phyloP scores from a whole-genome alignment of 2,329 filamentous ascomycete species.

The Fusarium sp. region DNA sequence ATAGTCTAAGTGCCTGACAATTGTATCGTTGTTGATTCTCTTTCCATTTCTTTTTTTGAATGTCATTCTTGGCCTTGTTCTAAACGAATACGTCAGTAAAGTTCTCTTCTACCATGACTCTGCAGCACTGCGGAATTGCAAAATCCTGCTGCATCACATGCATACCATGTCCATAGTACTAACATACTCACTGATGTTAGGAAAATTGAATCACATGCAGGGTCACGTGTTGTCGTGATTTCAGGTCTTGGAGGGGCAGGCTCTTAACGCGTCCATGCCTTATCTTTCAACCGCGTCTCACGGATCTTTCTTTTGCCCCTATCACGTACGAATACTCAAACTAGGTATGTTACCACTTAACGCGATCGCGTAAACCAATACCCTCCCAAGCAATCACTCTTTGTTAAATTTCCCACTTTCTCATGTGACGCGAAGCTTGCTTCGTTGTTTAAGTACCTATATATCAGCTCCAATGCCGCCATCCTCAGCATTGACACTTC shows the following conservation, averaged over 20 bases:
- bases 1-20: not conserved
- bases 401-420: not conserved
- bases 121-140: not conserved
- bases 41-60: too few species aligned
- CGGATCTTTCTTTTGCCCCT: conserved; percentile 4
- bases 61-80: too few species aligned
- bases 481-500: conserved; percentile 32
- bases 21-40: not conserved
- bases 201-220: conserved; percentile 35
- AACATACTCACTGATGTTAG: not conserved
- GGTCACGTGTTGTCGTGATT: conserved; percentile 48
- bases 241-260: conserved; percentile 5
- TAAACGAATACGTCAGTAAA: too few species aligned
- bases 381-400: not conserved
- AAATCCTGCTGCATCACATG: not conserved
- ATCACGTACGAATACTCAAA: conserved; percentile 8
- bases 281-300: conserved; percentile 35
- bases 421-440: conserved; percentile 14
- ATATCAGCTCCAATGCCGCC: conserved; percentile 17
- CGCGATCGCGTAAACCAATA: conserved; percentile 20
- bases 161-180: not conserved
- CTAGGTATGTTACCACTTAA: conserved; percentile 1
- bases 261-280: conserved; percentile 28
- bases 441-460: conserved; percentile 6
- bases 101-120: not conserved